Base-by-base conservation (phyloP, 2,329 filamentous ascomycete species). In the Botryotinia globosa region DNA sequence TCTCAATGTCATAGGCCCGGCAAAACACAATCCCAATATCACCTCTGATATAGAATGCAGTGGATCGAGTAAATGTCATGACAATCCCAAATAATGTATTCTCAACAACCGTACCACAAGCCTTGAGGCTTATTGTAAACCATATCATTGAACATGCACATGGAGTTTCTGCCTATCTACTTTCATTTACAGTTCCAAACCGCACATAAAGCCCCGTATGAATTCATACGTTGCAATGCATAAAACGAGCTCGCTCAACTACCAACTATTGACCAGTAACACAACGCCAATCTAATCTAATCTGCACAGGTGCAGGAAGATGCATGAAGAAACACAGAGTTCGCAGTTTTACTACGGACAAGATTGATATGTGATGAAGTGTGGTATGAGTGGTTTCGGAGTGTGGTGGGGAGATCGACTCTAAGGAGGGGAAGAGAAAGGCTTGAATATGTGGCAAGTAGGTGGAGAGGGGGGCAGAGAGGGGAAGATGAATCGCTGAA, bases 281-380 rank as follows among this genome's bases (percentile, higher is more conserved):
- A 63, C n/a, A 44, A 20, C 39, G 10, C 62, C 42, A 45, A 65
- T 65, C 64, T 16, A 32, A 67, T 54, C 34, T 39, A 67, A 67
- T 67, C 34, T 67, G 45, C 29, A 66, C 16, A 51, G 63, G 18
- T 51, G 44, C 64, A 66, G 20, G 22, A 48, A 48, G 18, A 9
- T 16, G 22, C 34, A 54, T 42, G 34, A 48, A 16, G 34, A 34
- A 65, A 12, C 14, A 22, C 10, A 25, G 14, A 64, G 4, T 34
- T 29, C 29, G 25, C 22, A 39, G 1, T 16, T 37, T 54, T 54
- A 8, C 18, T 1, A 39, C 22, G 1, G 34, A 34, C 34, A 29
- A 29, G 29, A 8, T 29, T 42, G 16, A 39, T 29, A 25, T 54
- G 45, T 16, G 29, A 54, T 54, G 25, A 54, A 39, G 8, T 12